Base-by-base conservation (phyloP, 495 filamentous ascomycete species). In the Trypethelium eluteriae region DNA sequence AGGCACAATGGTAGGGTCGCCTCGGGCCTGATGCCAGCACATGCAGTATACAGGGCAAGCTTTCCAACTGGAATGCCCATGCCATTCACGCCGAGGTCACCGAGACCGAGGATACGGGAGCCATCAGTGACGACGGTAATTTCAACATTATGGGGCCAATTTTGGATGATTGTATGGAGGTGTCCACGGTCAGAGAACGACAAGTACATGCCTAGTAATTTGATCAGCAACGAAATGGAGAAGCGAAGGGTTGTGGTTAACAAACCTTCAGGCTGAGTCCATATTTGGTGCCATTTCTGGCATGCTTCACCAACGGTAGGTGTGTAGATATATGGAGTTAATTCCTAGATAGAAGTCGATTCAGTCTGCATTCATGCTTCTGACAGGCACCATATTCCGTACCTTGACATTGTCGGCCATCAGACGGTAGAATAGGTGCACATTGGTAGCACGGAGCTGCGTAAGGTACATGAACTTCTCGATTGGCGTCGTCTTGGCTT, bases 91-190 rank as follows among this genome's bases (percentile, higher is more conserved):
- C 94, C 94, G 68, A 98, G 86, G 78, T 98, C 94, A 63, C 94
- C 94, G 39, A 98, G 84, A 65, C 94, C 94, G 66, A 98, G 85
- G 76, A 98, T 98, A 65, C 94, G 88, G 68, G 92, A 96, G 62
- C 94, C 94, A 79, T 98, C 94, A 56, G 94, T 98, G 68, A 98
- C 90, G 73, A 95, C 92, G 73, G 92, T 93, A 74, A 98, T 98
- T 76, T 96, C 92, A 32, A 94, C 92, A 67, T 92, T 85, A 32
- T 92, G 86, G 35, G 91, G 92, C 92, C 92, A 96, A 75, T 96
- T 96, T 75, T 86, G 80, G 68, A 96, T 86, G 70, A 96, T 90
- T 7, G 88, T 86, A 63, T 83, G 82, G 67, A 96, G 86, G 65
- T 92, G 90, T 67, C 90, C 91, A 18, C 87, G 84, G 61, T 96